These are phyloP conservation scores for Linnemannia hyalina DNA, from an alignment of 192 early-diverging fungal genomes.

Conservation along the genomic window DNA sequence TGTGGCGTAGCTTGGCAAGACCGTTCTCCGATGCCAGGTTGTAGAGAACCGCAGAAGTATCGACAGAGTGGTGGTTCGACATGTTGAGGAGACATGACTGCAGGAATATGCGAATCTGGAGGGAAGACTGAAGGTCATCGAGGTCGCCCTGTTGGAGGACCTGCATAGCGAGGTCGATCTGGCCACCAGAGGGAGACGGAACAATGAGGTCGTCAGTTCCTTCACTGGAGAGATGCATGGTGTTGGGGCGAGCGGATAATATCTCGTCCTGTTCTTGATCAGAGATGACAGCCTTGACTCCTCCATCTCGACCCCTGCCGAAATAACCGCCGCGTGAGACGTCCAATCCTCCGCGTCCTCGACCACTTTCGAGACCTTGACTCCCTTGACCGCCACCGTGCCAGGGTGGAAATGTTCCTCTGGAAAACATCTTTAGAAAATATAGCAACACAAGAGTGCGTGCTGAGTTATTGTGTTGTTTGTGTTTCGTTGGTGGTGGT, in stretches of 20 bases:
- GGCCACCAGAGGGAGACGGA: not conserved
- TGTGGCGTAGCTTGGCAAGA: slow-evolving; percentile 28
- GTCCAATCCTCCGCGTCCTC: no score
- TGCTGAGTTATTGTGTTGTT: no score
- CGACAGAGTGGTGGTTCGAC: slow-evolving; percentile 41
- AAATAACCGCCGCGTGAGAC: not conserved
- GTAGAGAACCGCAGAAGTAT: slow-evolving; percentile 34
- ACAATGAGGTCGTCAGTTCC: slow-evolving; percentile 48
- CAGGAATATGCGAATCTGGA: slow-evolving; percentile 27
- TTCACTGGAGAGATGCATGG: slow-evolving; percentile 29
- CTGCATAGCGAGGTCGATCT: slow-evolving; percentile 6
- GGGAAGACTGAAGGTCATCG: not conserved
- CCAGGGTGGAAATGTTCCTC: no score
- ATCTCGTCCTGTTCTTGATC: not conserved
- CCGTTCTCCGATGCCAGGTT: slow-evolving; percentile 21
- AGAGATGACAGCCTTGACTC: not conserved
- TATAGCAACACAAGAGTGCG: no score
- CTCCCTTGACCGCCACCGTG: not conserved
- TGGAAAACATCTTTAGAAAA: no score
- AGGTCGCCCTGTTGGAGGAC: slow-evolving; percentile 12
- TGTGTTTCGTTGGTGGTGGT: no score
- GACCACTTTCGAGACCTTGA: not conserved
- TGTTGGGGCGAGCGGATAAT: not conserved
- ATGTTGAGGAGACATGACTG: slow-evolving; percentile 49
- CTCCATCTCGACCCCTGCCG: not conserved